A percentile compares a stretch with the other conserved stretches of the same genome.
phyloP scores from a whole-genome alignment of 805 yeast species.

The Candida vartiovaarae region DNA sequence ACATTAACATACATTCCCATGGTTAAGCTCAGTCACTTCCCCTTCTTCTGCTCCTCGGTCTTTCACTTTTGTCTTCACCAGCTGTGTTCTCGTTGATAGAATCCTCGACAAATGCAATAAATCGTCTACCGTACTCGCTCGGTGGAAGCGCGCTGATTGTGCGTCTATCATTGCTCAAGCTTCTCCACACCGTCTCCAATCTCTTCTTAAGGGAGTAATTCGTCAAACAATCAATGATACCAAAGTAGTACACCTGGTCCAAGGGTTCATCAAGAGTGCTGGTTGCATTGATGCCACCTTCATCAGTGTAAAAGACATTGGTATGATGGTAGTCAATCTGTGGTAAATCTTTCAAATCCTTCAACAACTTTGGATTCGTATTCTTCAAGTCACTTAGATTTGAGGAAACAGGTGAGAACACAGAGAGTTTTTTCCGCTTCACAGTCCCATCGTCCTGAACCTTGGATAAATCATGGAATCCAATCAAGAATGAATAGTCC shows the following conservation, averaged over 20 bases:
- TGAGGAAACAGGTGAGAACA: constrained; percentile 24
- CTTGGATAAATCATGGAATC: constrained; percentile 69
- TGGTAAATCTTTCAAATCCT: constrained; percentile 36
- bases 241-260: constrained; percentile 75
- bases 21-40: no score
- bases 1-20: no score
- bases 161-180: constrained; percentile 57
- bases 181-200: constrained; percentile 81
- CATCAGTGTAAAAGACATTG: constrained; percentile 62
- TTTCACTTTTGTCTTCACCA: constrained; percentile 4
- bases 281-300: constrained; percentile 80
- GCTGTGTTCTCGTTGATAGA: constrained; percentile 27
- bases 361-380: constrained; percentile 40
- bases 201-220: constrained; percentile 66
- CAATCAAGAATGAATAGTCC: constrained; percentile 91
- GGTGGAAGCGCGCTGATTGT: constrained; percentile 90
- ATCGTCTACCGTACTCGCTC: constrained; percentile 81
- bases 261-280: constrained; percentile 49
- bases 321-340: constrained; percentile 38
- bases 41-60: constrained; percentile 1
- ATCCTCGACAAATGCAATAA: constrained; percentile 57
- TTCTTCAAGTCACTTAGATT: constrained; percentile 27
- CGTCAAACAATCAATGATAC: constrained; percentile 91
- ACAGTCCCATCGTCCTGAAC: constrained; percentile 36
- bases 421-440: constrained; percentile 31